Evolutionary conservation across 2,329 filamentous ascomycete genomes (phyloP).

Genomic region (Nannizziopsis barbatae): DNA sequence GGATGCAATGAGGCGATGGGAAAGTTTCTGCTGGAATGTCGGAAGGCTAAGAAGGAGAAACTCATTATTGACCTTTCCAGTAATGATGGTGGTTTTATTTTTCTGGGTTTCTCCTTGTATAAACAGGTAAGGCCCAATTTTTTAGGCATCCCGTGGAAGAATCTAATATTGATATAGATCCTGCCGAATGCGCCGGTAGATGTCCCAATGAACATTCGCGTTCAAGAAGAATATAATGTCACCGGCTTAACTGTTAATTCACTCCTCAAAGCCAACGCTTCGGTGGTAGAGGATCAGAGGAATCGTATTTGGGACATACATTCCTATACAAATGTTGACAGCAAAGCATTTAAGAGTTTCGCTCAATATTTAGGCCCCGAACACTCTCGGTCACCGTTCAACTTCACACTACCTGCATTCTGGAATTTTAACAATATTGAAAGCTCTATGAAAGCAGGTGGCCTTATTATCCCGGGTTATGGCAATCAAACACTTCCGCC

Average conservation of each 20-base stretch:
- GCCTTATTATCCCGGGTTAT: slow-evolving; percentile 26
- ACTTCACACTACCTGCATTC: slow-evolving; percentile 27
- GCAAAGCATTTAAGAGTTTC: slow-evolving; percentile 34
- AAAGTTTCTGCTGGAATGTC: slow-evolving; percentile 39
- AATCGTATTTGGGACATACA: slow-evolving; percentile 13
- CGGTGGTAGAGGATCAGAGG: slow-evolving; percentile 7
- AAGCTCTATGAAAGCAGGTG: slow-evolving; percentile 18
- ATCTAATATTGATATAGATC: slow-evolving; percentile 22
- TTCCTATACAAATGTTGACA: slow-evolving; percentile 20
- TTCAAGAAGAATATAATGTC: slow-evolving; percentile 32
- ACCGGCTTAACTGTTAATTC: slow-evolving; percentile 23
- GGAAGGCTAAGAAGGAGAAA: slow-evolving; percentile 44
- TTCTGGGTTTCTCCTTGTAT: slow-evolving; percentile 42
- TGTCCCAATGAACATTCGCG: slow-evolving; percentile 39
- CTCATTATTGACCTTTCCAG: slow-evolving; percentile 53
- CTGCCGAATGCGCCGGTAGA: slow-evolving; percentile 40
- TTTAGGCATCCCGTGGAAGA: not conserved
- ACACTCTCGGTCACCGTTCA: slow-evolving; percentile 23
- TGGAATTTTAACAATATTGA: slow-evolving; percentile 19
- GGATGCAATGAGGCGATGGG: slow-evolving; percentile 27
- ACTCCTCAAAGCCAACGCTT: slow-evolving; percentile 12
- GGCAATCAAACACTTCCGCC: slow-evolving; percentile 16
- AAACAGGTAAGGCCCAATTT: slow-evolving; percentile 28
- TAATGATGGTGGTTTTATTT: slow-evolving; percentile 48
- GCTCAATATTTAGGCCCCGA: slow-evolving; percentile 18